Conservation (phyloP, 225 moss, liverwort and hornwort species). For the Sphagnum contortum region DNA sequence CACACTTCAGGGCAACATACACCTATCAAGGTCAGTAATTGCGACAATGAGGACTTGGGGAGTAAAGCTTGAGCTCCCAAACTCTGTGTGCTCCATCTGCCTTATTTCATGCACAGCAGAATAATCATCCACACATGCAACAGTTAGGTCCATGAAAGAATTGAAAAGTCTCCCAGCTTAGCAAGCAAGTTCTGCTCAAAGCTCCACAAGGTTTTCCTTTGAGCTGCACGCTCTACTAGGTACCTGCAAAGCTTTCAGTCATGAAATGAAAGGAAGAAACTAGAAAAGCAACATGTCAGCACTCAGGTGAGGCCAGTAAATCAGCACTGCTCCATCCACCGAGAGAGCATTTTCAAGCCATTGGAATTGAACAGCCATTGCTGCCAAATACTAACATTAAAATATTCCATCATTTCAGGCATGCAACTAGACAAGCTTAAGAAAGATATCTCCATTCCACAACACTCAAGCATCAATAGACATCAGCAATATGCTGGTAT, state of each 20-base stretch:
- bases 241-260: conserved; percentile 1
- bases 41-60: conserved; percentile 24
- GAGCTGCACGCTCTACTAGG: conserved; percentile 14
- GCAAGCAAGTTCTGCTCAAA: conserved; percentile 34
- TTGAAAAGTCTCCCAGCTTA: conserved; percentile 24
- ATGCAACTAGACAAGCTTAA: not conserved
- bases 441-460: conserved; percentile 23
- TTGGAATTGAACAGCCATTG: no score
- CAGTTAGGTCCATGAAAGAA: conserved; percentile 20
- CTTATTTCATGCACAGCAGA: conserved; percentile 26
- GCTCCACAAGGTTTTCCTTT: conserved; percentile 22
- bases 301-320: not conserved
- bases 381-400: no score
- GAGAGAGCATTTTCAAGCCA: no score
- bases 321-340: no score
- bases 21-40: conserved; percentile 44
- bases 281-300: not conserved
- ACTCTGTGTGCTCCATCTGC: conserved; percentile 14
- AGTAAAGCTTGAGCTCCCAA: conserved; percentile 18
- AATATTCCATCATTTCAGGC: not conserved
- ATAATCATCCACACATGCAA: conserved; percentile 18
- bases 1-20: no score
- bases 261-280: no score
- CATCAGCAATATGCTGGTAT: no score
- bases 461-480: conserved; percentile 29